These are phyloP conservation scores for Psilocybe subaeruginosa DNA, from an alignment of 768 basidiomycete genomes.

Conservation along the genomic window DNA sequence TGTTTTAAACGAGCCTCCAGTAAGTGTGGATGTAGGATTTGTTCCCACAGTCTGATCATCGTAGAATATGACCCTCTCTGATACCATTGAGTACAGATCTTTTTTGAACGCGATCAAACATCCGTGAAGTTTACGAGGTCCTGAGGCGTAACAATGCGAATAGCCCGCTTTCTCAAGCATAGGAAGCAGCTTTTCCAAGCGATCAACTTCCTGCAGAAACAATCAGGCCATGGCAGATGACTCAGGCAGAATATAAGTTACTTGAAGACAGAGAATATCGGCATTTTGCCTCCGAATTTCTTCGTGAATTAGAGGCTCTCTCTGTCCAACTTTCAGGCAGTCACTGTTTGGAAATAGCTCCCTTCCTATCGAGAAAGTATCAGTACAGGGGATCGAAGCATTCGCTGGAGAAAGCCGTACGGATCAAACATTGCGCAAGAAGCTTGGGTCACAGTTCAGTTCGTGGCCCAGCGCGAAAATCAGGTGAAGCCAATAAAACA, in stretches of 20 bases:
- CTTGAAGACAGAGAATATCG: constrained; percentile 89
- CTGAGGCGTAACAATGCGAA: constrained; percentile 63
- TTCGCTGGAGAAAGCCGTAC: constrained; percentile 43
- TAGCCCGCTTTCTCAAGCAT: constrained; percentile 69
- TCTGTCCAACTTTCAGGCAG: constrained; percentile 74
- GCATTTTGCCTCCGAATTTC: constrained; percentile 77
- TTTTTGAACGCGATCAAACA: constrained; percentile 79
- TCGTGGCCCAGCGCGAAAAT: background rate
- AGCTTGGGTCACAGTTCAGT: constrained; percentile 44
- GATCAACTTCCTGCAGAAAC: constrained; percentile 78
- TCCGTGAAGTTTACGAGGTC: constrained; percentile 81
- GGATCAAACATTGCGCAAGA: constrained; percentile 78
- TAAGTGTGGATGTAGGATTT: constrained; percentile 38
- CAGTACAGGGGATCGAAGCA: background rate
- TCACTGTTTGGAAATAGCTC: constrained; percentile 85
- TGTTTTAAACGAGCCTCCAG: constrained; percentile 68
- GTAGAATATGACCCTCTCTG: constrained; percentile 58
- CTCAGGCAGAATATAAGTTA: constrained; percentile 28
- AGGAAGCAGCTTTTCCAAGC: constrained; percentile 72
- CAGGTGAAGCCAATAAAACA: constrained; percentile 11
- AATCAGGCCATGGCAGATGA: background rate
- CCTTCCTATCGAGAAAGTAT: constrained; percentile 51
- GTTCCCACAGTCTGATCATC: constrained; percentile 63
- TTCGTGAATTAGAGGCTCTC: constrained; percentile 74
- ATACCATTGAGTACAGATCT: constrained; percentile 47